A percentile compares a stretch with the other conserved stretches of the same genome.
These are phyloP conservation scores for Lophiotrema nucula DNA, from an alignment of 495 filamentous ascomycete genomes.

Conservation along the genomic window DNA sequence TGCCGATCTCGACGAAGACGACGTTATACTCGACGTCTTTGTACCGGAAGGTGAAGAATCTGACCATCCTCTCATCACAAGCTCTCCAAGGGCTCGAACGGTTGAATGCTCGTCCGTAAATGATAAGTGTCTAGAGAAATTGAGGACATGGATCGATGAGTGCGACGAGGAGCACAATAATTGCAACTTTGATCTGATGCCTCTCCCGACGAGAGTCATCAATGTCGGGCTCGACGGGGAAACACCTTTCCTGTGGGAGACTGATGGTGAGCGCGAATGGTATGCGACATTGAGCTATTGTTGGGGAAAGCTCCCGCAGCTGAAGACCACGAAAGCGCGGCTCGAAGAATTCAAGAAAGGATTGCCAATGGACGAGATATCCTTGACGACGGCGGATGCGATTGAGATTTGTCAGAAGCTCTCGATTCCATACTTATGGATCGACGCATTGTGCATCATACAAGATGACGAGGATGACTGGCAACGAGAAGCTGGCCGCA, in stretches of 20 bases:
- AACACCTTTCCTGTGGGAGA: background rate
- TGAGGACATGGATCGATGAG: background rate
- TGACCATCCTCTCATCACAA: background rate
- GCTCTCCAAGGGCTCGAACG: background rate
- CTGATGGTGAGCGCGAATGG: background rate
- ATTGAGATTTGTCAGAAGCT: background rate
- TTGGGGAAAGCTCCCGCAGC: background rate
- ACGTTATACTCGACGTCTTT: background rate
- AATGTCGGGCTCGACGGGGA: background rate
- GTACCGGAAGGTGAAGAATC: background rate
- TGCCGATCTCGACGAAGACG: background rate
- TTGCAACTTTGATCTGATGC: background rate
- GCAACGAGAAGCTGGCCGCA: background rate
- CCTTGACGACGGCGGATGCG: background rate
- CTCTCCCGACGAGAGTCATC: background rate
- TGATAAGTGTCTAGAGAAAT: background rate
- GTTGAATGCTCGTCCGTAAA: background rate
- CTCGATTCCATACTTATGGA: constrained; percentile 1
- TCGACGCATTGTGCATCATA: no score
- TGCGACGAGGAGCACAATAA: background rate
- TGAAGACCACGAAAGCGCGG: background rate
- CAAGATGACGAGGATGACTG: constrained; percentile 8
- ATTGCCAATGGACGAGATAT: background rate
- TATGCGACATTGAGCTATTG: background rate
- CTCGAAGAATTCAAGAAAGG: background rate